These are phyloP conservation scores for Pichia deserticola DNA, from an alignment of 805 yeast species.

Conservation along the genomic window DNA sequence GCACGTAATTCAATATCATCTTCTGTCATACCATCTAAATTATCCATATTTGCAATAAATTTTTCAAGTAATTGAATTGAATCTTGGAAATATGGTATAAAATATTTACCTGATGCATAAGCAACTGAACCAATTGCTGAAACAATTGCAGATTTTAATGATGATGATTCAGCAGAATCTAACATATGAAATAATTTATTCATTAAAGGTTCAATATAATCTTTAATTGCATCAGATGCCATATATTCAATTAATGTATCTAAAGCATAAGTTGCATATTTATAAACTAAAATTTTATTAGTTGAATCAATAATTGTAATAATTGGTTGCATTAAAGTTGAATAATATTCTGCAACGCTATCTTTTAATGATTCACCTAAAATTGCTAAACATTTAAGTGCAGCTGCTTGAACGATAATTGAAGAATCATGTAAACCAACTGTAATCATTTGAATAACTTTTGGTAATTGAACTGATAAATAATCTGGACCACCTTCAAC, in stretches of 20 bases:
- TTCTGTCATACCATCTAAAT: conserved; percentile 71
- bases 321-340: conserved; percentile 73
- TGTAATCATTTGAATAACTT: conserved; percentile 64
- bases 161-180: conserved; percentile 63
- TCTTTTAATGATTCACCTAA: conserved; percentile 82
- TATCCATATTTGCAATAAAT: conserved; percentile 59
- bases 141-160: conserved; percentile 74
- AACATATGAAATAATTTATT: conserved; percentile 81
- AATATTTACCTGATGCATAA: conserved; percentile 84
- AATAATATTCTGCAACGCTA: conserved; percentile 76
- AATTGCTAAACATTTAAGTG: conserved; percentile 71
- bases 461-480: conserved; percentile 65
- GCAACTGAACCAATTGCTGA: conserved; percentile 98
- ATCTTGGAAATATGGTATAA: conserved; percentile 76
- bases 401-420: conserved; percentile 74
- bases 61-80: conserved; percentile 79
- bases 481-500: conserved; percentile 94
- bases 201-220: conserved; percentile 83
- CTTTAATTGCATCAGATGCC: conserved; percentile 73
- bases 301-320: conserved; percentile 85
- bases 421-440: conserved; percentile 72
- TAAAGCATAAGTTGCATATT: conserved; percentile 82
- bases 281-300: conserved; percentile 73
- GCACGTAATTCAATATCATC: conserved; percentile 90
- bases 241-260: conserved; percentile 90